Percentiles rank a stretch among this genome's conserved stretches.
phyloP scores from a whole-genome alignment of 345 rosid species.

The Murraya paniculata region DNA sequence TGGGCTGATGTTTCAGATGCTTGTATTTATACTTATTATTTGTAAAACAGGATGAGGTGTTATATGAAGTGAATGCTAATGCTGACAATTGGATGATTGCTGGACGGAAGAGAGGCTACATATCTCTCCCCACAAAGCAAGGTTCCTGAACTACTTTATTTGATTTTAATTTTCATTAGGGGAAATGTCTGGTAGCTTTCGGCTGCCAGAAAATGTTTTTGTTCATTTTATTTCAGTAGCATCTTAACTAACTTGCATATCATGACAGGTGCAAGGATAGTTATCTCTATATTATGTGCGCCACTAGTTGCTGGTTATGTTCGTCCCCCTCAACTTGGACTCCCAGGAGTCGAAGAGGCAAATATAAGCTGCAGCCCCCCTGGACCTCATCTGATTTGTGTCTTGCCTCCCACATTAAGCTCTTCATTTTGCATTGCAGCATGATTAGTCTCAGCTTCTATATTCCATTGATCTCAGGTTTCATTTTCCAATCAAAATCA shows the following conservation, averaged over 20 bases:
- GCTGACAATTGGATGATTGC: conserved; percentile 94
- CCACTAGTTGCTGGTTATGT: conserved; percentile 90
- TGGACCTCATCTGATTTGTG: conserved; percentile 84
- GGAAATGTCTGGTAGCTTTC: neutral
- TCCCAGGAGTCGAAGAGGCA: conserved; percentile 63
- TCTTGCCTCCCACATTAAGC: conserved; percentile 85
- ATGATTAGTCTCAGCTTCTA: conserved; percentile 16
- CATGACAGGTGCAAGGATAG: conserved; percentile 65
- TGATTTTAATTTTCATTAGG: neutral
- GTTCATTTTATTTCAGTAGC: neutral
- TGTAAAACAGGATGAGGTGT: conserved; percentile 64
- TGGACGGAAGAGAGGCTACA: conserved; percentile 90
- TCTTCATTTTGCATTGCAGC: conserved; percentile 81
- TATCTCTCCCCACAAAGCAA: conserved; percentile 65
- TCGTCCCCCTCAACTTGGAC: conserved; percentile 73
- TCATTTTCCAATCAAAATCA: conserved; percentile 1
- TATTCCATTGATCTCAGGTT: neutral
- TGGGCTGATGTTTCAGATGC: neutral
- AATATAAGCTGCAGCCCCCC: conserved; percentile 83
- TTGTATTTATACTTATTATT: neutral
- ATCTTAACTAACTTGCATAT: neutral
- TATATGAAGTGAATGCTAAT: conserved; percentile 79
- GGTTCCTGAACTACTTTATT: conserved; percentile 36
- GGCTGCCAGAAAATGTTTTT: neutral
- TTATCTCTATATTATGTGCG: conserved; percentile 71